phyloP scores from a whole-genome alignment of 108 stramenopile genomes.

The Nitzschia sp. region DNA sequence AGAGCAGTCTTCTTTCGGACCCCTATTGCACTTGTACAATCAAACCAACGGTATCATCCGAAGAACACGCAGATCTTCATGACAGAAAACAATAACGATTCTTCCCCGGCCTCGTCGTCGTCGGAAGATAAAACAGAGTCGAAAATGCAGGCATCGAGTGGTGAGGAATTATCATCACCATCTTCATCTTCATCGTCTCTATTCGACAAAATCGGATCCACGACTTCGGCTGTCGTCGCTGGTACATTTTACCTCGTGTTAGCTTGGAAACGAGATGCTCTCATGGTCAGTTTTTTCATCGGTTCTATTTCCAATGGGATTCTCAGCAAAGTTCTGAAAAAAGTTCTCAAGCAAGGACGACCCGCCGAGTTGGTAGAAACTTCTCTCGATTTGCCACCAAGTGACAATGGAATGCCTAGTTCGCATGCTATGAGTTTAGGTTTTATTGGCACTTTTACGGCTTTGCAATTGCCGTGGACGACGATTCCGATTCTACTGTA shows the following conservation, averaged over 20 bases:
- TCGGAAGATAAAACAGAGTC: too few species aligned
- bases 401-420: constrained; percentile 82
- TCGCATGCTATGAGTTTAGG: constrained; percentile 89
- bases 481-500: constrained; percentile 42
- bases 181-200: too few species aligned
- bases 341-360: constrained; percentile 62
- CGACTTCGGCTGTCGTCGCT: constrained; percentile 74
- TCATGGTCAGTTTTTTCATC: constrained; percentile 68
- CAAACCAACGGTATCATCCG: too few species aligned
- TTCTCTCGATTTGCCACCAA: constrained; percentile 49
- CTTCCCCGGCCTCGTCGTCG: too few species aligned
- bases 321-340: constrained; percentile 64
- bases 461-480: constrained; percentile 14
- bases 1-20: too few species aligned
- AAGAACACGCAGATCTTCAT: too few species aligned
- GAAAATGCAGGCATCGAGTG: too few species aligned
- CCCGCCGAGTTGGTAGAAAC: constrained; percentile 27
- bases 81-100: too few species aligned
- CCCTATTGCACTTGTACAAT: too few species aligned
- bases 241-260: constrained; percentile 68
- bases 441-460: constrained; percentile 71
- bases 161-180: too few species aligned
- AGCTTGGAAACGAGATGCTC: constrained; percentile 64
- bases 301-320: constrained; percentile 78
- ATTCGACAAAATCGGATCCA: constrained; percentile 45